Conservation (phyloP, 2,329 filamentous ascomycete genomes). For the Arthrobotrys entomopaga region DNA sequence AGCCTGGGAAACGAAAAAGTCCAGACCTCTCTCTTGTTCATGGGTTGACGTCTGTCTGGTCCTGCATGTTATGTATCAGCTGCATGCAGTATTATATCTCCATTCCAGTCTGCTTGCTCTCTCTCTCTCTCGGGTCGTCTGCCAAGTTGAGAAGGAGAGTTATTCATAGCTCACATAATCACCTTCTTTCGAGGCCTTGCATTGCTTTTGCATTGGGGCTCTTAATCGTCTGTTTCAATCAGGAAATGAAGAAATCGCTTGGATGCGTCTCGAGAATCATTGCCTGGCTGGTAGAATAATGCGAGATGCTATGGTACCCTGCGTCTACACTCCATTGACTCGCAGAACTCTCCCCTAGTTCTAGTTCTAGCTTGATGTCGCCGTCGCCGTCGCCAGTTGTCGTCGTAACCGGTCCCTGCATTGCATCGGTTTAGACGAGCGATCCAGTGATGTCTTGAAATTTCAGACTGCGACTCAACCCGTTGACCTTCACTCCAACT, state of each 20-base stretch:
- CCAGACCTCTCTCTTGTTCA: slow-evolving; percentile 12
- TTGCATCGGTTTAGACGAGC: slow-evolving; percentile 30
- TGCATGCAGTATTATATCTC: no score
- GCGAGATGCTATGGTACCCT: slow-evolving; percentile 34
- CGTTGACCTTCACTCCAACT: slow-evolving; percentile 2
- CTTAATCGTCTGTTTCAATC: background rate
- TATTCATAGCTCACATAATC: no score
- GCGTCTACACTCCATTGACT: slow-evolving; percentile 4
- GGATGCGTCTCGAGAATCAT: slow-evolving; percentile 46
- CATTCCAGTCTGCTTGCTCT: background rate
- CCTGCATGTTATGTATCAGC: background rate
- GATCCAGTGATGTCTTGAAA: slow-evolving; percentile 15
- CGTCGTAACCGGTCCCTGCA: slow-evolving; percentile 18
- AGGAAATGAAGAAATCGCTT: slow-evolving; percentile 7
- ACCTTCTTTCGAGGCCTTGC: no score
- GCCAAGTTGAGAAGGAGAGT: slow-evolving; percentile 3
- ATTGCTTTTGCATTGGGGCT: background rate
- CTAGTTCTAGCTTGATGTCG: no score
- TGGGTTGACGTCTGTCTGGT: no score
- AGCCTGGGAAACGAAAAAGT: slow-evolving; percentile 17
- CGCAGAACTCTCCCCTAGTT: no score
- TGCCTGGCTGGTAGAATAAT: slow-evolving; percentile 32
- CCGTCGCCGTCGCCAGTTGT: background rate
- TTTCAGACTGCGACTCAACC: slow-evolving; percentile 21
- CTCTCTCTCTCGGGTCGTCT: no score